Evolutionary conservation across 2,329 filamentous ascomycete species (phyloP).

Genomic region (Colletotrichum filicis): DNA sequence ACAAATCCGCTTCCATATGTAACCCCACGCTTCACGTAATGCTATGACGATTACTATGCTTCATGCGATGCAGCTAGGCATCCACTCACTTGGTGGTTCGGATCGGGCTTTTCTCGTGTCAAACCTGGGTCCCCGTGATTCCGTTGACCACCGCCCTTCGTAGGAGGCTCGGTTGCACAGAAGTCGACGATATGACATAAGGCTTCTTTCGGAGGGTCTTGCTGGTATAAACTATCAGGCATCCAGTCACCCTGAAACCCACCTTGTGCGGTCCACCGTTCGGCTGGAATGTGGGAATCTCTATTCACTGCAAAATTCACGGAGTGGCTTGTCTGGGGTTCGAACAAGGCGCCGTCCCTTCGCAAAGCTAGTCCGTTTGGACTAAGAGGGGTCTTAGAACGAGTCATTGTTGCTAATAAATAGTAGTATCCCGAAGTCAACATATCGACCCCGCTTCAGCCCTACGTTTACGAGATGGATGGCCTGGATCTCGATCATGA

Average conservation of each 20-base stretch:
- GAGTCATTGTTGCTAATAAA: neutral
- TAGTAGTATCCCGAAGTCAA: neutral
- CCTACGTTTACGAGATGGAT: neutral
- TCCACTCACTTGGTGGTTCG: neutral
- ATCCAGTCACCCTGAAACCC: constrained; percentile 22
- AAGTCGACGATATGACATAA: constrained; percentile 5
- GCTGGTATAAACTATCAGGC: constrained; percentile 4
- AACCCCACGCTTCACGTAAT: constrained; percentile 14
- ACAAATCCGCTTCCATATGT: neutral
- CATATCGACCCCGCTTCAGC: neutral
- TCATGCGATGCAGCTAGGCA: neutral
- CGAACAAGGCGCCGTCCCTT: neutral
- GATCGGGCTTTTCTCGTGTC: too few relatives aligned
- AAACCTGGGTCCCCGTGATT: neutral
- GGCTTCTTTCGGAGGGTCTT: neutral
- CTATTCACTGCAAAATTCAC: neutral
- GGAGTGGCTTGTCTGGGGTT: neutral
- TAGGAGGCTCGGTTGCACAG: neutral
- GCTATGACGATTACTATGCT: neutral
- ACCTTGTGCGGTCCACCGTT: neutral
- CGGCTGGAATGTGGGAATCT: constrained; percentile 7
- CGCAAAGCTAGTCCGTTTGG: neutral
- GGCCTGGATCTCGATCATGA: neutral
- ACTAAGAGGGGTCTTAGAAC: neutral
- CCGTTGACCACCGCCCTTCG: neutral